These are phyloP conservation scores for Backusella circina DNA, from an alignment of 192 early-diverging fungal species.

Conservation along the genomic window DNA sequence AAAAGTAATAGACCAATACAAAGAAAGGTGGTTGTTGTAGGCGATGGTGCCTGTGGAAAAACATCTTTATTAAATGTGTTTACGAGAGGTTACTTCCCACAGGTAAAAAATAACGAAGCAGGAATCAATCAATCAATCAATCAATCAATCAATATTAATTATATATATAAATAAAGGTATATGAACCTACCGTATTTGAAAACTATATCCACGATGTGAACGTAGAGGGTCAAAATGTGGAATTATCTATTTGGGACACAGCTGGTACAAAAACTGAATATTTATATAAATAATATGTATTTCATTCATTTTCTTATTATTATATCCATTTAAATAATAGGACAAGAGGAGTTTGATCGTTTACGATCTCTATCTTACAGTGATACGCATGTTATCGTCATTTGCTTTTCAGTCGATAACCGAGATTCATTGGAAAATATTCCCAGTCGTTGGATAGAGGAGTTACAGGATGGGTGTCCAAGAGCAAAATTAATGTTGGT, in stretches of 20 bases:
- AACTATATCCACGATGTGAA: slow-evolving; percentile 31
- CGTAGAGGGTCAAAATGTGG: slow-evolving; percentile 31
- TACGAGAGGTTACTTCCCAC: slow-evolving; percentile 76
- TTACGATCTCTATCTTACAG: slow-evolving; percentile 26
- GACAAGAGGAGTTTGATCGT: slow-evolving; percentile 32
- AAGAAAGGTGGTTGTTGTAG: slow-evolving; percentile 38
- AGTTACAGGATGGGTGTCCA: slow-evolving; percentile 23
- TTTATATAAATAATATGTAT: background rate
- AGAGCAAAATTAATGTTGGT: slow-evolving; percentile 22
- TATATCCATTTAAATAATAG: too few species aligned
- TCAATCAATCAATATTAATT: background rate
- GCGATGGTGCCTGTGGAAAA: slow-evolving; percentile 83
- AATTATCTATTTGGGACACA: slow-evolving; percentile 39
- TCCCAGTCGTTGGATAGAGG: slow-evolving; percentile 16
- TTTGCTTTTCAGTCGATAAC: slow-evolving; percentile 32
- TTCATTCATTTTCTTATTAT: background rate
- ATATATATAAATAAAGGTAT: slow-evolving; percentile 17
- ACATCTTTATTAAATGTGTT: slow-evolving; percentile 75
- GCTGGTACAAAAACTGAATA: slow-evolving; percentile 3
- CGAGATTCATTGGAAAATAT: slow-evolving; percentile 30
- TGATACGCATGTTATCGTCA: slow-evolving; percentile 30
- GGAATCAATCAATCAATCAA: background rate
- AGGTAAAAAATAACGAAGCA: slow-evolving; percentile 53
- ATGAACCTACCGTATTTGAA: slow-evolving; percentile 42
- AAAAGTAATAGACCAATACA: slow-evolving; percentile 14